Conservation (phyloP, 768 basidiomycete species). For the Pleurotus tuoliensis region DNA sequence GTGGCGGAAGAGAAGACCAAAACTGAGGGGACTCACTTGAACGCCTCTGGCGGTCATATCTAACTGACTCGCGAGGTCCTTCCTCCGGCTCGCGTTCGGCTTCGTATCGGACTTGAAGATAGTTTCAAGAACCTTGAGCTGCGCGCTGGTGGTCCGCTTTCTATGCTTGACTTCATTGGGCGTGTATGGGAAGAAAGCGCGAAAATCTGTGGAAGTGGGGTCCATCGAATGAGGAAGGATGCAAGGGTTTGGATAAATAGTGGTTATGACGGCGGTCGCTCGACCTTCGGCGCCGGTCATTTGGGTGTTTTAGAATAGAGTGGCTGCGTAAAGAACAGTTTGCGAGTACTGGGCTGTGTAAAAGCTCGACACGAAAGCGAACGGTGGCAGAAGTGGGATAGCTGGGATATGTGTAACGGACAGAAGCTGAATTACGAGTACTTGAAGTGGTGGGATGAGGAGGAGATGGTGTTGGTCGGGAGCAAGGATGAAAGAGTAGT, state of each 20-base stretch:
- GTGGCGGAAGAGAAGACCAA: conserved; percentile 2
- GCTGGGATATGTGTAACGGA: neutral
- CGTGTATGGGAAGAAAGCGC: conserved; percentile 83
- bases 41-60: conserved; percentile 94
- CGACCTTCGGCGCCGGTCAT: conserved; percentile 6
- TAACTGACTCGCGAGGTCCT: conserved; percentile 75
- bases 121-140: conserved; percentile 86
- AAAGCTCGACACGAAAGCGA: neutral
- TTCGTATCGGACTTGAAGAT: conserved; percentile 89
- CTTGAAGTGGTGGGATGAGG: conserved; percentile 14
- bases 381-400: neutral
- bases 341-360: neutral
- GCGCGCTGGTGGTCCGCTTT: conserved; percentile 82
- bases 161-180: conserved; percentile 94
- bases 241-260: conserved; percentile 21
- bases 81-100: conserved; percentile 78
- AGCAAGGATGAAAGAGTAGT: conserved; percentile 15
- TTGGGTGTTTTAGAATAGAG: neutral
- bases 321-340: neutral
- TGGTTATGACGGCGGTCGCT: conserved; percentile 19
- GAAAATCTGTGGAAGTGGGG: conserved; percentile 70
- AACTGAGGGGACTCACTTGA: conserved; percentile 55
- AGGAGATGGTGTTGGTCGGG: conserved; percentile 7
- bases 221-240: conserved; percentile 28
- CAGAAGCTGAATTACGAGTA: conserved; percentile 10